Evolutionary conservation across 345 rosid species (phyloP).

Genomic region (Rhodomyrtus tomentosa): DNA sequence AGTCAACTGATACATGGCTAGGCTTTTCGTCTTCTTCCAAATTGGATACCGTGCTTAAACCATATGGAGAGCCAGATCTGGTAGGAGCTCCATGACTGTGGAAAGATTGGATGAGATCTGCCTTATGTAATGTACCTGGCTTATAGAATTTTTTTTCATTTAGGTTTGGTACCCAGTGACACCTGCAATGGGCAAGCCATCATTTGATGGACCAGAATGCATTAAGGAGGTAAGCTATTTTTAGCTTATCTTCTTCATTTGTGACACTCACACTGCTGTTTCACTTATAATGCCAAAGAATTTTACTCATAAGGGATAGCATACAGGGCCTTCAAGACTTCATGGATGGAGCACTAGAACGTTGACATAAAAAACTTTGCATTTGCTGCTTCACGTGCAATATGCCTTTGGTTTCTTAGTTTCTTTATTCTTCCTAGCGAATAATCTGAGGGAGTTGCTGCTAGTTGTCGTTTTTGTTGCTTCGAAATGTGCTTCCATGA

Average conservation of each 20-base stretch:
- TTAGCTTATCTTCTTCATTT: not conserved
- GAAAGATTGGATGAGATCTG: not conserved
- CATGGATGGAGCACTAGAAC: not conserved
- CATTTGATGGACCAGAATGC: slow-evolving; percentile 88
- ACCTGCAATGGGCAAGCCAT: slow-evolving; percentile 70
- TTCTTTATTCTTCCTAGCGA: not conserved
- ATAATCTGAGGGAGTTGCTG: not conserved
- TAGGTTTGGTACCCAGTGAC: slow-evolving; percentile 88
- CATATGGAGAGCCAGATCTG: slow-evolving; percentile 64
- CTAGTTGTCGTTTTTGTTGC: not conserved
- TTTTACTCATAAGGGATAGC: not conserved
- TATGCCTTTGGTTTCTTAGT: not conserved
- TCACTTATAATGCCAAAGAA: not conserved
- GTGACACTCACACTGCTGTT: not conserved
- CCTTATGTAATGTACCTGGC: not conserved
- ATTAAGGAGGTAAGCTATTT: slow-evolving; percentile 46
- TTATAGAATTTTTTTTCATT: not conserved
- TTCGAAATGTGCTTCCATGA: not conserved
- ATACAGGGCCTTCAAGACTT: not conserved
- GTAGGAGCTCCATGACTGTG: slow-evolving; percentile 24
- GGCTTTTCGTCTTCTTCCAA: slow-evolving; percentile 36
- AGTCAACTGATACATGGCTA: slow-evolving; percentile 56
- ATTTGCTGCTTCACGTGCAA: not conserved
- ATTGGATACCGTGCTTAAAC: slow-evolving; percentile 42
- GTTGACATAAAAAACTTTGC: not conserved